phyloP scores from a whole-genome alignment of 352 stramenopile species.

The Phytophthora capsici region DNA sequence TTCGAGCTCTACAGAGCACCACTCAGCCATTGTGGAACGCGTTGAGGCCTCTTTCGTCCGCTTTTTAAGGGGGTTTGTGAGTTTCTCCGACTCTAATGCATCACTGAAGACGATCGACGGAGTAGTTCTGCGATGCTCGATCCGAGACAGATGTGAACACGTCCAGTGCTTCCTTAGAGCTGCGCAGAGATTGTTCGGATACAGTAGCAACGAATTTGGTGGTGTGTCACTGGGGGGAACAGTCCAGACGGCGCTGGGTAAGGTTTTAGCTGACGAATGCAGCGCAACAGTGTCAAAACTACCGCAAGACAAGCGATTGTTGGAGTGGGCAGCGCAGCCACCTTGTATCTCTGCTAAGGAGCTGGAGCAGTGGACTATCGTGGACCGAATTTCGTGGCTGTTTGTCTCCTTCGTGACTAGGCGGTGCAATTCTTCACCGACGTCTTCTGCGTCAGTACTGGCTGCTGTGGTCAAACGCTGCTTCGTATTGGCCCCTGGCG shows the following conservation, averaged over 20 bases:
- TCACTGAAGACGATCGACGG: conserved; percentile 1
- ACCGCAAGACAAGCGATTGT: conserved; percentile 28
- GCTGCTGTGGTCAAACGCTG: conserved; percentile 27
- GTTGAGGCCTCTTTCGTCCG: conserved; percentile 20
- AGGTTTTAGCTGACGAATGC: conserved; percentile 17
- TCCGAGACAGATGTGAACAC: conserved; percentile 14
- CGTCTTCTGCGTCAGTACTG: conserved; percentile 1
- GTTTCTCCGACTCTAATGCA: neutral
- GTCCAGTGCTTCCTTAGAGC: conserved; percentile 29
- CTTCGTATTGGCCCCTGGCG: conserved; percentile 16
- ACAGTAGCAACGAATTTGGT: neutral
- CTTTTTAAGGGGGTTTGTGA: conserved; percentile 21
- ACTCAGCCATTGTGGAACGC: conserved; percentile 14
- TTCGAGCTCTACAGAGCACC: conserved; percentile 13
- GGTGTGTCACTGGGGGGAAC: conserved; percentile 10
- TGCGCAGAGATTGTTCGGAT: conserved; percentile 22
- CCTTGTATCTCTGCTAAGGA: conserved; percentile 14
- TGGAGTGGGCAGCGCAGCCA: conserved; percentile 18
- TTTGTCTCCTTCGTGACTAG: conserved; percentile 27
- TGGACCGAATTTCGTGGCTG: conserved; percentile 34
- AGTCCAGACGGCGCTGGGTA: conserved; percentile 16
- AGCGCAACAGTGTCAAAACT: conserved; percentile 11
- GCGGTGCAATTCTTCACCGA: conserved; percentile 10
- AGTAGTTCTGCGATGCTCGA: conserved; percentile 15
- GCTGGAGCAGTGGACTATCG: conserved; percentile 28